Base-by-base conservation (phyloP, 345 rosid species). In the Moricandia arvensis region DNA sequence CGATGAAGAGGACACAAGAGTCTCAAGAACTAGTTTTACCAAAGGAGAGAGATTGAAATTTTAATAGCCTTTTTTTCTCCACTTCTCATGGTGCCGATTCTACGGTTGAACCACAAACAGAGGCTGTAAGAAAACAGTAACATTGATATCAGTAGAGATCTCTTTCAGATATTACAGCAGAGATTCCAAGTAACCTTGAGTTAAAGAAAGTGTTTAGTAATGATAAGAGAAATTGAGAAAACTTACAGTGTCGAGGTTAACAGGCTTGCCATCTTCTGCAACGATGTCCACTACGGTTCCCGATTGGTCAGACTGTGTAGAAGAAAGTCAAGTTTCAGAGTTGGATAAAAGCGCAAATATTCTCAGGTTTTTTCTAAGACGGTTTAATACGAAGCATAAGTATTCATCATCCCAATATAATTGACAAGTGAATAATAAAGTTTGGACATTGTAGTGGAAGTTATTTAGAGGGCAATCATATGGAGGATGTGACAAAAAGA, bases 231-330 rank as follows among this genome's bases (percentile, higher is more conserved):
- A 13, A 72, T 8, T 8, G 49, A 60, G 51, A 0, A 29, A 79
- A 84, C 93, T 84, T 69, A 92, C 93, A 57, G 65, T 82, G 79
- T 89, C 97, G 21, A 89, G 81, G 55, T 88, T 87, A 30, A 89
- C 91, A 26, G 93, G 72, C 81, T 92, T 88, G 61, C 90, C 85
- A 37, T 90, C 97, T 81, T 89, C 96, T n/a, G 66, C 89, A n/a
- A 90, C 57, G 60, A 87, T 77, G 72, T 90, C 96, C 1, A 90
- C 90, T 70, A 90, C 31, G 4, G 96, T 88, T 83, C 97, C 97
- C 6, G 94, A 64, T 67, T 82, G 88, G 80, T 90, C 94, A 71
- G 94, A 90, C 96, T 90, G 81, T 21, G 26, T 43, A 38, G 17
- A 61, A 61, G 3, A 54, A 29, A 18, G 53, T 49, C 30, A 72